Evolutionary conservation across 768 basidiomycete genomes (phyloP), one percentile per base, ranked within the genome.

Genomic region (Serpula lacrymans): DNA sequence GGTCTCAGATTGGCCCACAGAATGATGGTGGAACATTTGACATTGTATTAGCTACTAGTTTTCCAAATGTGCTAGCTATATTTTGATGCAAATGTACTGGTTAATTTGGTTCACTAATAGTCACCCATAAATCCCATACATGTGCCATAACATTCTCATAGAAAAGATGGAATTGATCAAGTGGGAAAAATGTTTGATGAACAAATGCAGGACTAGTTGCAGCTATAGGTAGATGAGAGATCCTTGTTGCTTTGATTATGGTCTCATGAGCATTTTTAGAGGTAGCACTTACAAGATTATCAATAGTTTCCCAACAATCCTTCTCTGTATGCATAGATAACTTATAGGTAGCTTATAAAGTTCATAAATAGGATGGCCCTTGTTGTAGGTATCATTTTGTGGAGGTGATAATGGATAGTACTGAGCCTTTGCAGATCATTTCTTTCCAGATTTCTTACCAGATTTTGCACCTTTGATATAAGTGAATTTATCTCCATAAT

Each of bases 91-190:
- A 29, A 40, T 55, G 53, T 14, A 58, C 25, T 4, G 28, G 13
- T n/a, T 62, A 60, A 21, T 27, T 32, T 25, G 31, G 11, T 6
- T 36, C 18, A 21, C 42, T 54, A 10, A 22, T 5, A 16, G 39
- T 45, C 27, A 55, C 55, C 62, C 64, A 64, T 18, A 54, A 27
- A 48, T 64, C 62, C 52, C 55, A 64, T 2, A 64, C 49, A 31
- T 48, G 53, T 13, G 60, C 46, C 43, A 58, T 47, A 26, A 34
- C 39, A 45, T 65, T 64, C 38, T 67, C 59, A 45, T 64, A 65
- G 37, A 64, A 53, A 2, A 67, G 35, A 50, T 67, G 63, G 40
- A 65, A 67, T 13, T 63, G 64, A 48, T 67, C 60, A 1, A 63
- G 18, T n/a, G 61, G 59, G 35, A 62, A 64, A 32, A 59, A 67